These are phyloP conservation scores for Vitis amurensis DNA, from an alignment of 164 flowering plant genomes.

Conservation along the genomic window DNA sequence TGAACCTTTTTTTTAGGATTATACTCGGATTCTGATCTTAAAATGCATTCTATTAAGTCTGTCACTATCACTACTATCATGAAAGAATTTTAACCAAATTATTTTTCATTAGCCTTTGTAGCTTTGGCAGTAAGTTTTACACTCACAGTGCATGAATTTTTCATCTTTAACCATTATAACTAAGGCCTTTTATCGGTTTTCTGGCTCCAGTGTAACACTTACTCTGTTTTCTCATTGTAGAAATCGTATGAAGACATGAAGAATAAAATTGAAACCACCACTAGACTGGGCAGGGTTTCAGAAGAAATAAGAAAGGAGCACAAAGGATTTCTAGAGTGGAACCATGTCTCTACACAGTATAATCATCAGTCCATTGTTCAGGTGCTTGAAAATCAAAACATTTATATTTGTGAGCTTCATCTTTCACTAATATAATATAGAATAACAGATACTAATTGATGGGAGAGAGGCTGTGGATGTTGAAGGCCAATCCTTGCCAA, in stretches of 20 bases:
- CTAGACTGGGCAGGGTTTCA: conserved; percentile 21
- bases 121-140: too few species aligned
- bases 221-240: conserved; percentile 7
- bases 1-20: too few species aligned
- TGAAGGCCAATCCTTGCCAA: conserved; percentile 26
- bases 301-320: conserved; percentile 25
- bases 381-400: conserved; percentile 6
- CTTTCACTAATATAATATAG: background rate
- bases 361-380: conserved; percentile 40
- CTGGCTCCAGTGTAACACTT: too few species aligned
- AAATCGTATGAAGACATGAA: conserved; percentile 34
- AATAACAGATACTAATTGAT: conserved; percentile 22
- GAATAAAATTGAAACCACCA: conserved; percentile 20
- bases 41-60: too few species aligned
- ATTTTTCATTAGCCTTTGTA: too few species aligned
- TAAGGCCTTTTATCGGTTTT: too few species aligned
- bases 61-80: too few species aligned
- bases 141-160: too few species aligned
- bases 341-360: background rate
- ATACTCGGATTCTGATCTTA: too few species aligned
- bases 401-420: background rate
- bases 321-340: conserved; percentile 41
- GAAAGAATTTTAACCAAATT: too few species aligned
- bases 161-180: too few species aligned
- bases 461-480: conserved; percentile 26